Evolutionary conservation across 2,329 filamentous ascomycete species (phyloP).

Genomic region (Aureobasidium sp.): DNA sequence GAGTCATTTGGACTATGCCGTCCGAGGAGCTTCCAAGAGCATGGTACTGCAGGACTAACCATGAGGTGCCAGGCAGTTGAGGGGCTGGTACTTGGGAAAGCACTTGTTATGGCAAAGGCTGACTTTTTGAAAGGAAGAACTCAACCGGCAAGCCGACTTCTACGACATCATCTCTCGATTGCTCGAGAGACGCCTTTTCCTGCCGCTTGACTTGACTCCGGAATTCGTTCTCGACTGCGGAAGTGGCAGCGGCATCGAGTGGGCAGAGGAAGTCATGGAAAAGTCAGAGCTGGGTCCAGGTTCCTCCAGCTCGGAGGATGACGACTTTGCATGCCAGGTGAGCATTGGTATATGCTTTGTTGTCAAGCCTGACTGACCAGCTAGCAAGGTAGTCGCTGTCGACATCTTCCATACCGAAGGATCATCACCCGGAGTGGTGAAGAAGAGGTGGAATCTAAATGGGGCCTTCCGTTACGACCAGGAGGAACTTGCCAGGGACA

Average conservation of each 20-base stretch:
- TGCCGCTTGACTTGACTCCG: conserved; percentile 18
- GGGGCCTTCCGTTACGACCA: conserved; percentile 23
- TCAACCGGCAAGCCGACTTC: conserved; percentile 23
- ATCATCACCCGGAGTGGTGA: conserved; percentile 19
- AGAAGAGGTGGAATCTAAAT: conserved; percentile 31
- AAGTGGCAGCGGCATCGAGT: conserved; percentile 26
- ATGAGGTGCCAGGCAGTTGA: neutral
- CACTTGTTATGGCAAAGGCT: conserved; percentile 6
- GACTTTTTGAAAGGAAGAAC: conserved; percentile 22
- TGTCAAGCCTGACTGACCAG: neutral
- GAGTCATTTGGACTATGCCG: neutral
- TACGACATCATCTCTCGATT: conserved; percentile 24
- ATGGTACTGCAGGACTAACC: neutral
- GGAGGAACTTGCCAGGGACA: conserved; percentile 33
- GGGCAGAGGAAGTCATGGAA: conserved; percentile 32
- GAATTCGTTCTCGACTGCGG: conserved; percentile 30
- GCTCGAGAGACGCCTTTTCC: conserved; percentile 21
- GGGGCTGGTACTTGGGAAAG: neutral
- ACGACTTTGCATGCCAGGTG: conserved; percentile 18
- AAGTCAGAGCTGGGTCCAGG: conserved; percentile 18
- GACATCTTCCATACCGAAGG: conserved; percentile 27
- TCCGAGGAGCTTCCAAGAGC: neutral
- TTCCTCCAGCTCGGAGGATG: neutral
- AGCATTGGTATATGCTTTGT: neutral
- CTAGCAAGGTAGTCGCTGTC: conserved; percentile 25